A percentile compares a stretch with the other conserved stretches of the same genome.
These are phyloP conservation scores for Chrysoporthe austroafricana DNA, from an alignment of 2,329 filamentous ascomycete species.

Conservation along the genomic window DNA sequence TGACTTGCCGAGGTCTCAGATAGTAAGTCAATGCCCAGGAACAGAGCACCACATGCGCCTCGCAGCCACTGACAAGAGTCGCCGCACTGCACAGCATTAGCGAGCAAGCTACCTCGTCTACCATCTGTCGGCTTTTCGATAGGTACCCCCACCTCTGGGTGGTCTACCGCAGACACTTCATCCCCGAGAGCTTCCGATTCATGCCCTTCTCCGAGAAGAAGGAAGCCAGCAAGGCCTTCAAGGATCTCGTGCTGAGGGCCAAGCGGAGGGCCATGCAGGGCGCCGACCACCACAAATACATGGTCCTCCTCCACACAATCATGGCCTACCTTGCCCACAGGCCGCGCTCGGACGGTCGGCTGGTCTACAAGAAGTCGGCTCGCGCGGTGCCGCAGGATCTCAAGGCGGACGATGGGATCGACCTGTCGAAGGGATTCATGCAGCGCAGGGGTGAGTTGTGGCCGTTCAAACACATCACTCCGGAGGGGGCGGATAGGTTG, in stretches of 20 bases:
- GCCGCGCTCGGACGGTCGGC: constrained; percentile 2
- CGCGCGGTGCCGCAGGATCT: constrained; percentile 1
- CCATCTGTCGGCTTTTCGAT: constrained; percentile 17
- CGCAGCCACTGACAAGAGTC: background rate
- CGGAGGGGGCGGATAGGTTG: background rate
- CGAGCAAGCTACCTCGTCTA: background rate
- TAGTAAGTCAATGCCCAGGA: background rate
- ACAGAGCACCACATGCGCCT: background rate
- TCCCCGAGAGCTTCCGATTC: background rate
- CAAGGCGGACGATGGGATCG: background rate
- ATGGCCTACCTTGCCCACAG: background rate
- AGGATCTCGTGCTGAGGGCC: background rate
- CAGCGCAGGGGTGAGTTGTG: background rate
- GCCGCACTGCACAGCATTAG: background rate
- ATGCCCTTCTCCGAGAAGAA: background rate
- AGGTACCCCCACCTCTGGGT: background rate
- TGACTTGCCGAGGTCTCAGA: background rate
- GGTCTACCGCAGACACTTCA: constrained; percentile 15
- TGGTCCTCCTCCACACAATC: background rate
- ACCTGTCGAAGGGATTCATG: constrained; percentile 1
- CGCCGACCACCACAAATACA: background rate
- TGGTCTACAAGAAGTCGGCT: background rate
- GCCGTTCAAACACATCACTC: background rate
- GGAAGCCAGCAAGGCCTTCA: background rate
- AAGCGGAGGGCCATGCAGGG: background rate